A percentile compares a stretch with the other conserved stretches of the same genome.
These are phyloP conservation scores for Penicillium antarcticum DNA, from an alignment of 495 filamentous ascomycete species.

Conservation along the genomic window DNA sequence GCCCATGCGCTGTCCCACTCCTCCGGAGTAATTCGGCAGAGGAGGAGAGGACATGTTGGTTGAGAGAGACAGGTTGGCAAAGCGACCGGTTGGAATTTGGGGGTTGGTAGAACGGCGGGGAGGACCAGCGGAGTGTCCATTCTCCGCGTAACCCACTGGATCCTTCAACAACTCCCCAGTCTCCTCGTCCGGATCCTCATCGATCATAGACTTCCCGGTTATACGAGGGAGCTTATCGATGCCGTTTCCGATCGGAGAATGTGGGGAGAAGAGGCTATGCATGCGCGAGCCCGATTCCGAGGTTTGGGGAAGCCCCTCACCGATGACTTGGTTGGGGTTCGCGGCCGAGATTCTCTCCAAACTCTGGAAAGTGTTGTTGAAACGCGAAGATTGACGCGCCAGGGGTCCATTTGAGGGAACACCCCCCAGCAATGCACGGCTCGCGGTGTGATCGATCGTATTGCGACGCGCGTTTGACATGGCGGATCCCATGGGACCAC, in stretches of 20 bases:
- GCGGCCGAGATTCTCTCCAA: constrained; percentile 69
- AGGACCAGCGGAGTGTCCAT: constrained; percentile 49
- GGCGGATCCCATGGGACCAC: constrained; percentile 37
- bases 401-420: constrained; percentile 53
- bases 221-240: constrained; percentile 65
- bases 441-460: constrained; percentile 57
- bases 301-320: constrained; percentile 52
- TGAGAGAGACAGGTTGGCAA: constrained; percentile 68
- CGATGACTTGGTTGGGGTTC: constrained; percentile 51
- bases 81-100: constrained; percentile 67
- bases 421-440: constrained; percentile 49
- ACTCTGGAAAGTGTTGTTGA: constrained; percentile 72
- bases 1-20: constrained; percentile 34
- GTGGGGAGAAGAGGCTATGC: constrained; percentile 75
- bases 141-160: constrained; percentile 79
- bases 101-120: constrained; percentile 70
- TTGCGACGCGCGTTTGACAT: constrained; percentile 49
- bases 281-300: constrained; percentile 62
- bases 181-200: constrained; percentile 81
- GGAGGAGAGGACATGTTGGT: constrained; percentile 58
- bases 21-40: constrained; percentile 45
- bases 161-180: constrained; percentile 81
- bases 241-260: constrained; percentile 78
- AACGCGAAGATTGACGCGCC: constrained; percentile 71
- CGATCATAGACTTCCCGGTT: constrained; percentile 81